Evolutionary conservation across 495 filamentous ascomycete species (phyloP), one percentile per base, ranked within the genome.

Genomic region (Hypoxylon fragiforme): DNA sequence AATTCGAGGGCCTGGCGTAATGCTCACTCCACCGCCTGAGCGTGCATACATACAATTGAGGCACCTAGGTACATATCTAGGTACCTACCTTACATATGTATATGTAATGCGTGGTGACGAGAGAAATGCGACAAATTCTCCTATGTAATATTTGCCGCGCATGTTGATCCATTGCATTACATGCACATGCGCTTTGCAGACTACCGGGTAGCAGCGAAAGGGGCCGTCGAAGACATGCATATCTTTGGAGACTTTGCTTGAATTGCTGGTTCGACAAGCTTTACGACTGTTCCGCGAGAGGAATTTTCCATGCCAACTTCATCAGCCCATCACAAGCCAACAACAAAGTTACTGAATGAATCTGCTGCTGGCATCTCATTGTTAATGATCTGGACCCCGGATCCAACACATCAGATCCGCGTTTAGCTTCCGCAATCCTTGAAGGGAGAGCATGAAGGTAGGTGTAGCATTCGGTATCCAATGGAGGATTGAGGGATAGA

Each of bases 11-110:
- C 32, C 20, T 45, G 40, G 44, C 50, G 32, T 11, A 31, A 22
- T 31, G 36, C 18, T 39, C 38, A 44, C 40, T 49, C 39, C 31
- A 41, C 37, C 19, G 51, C 47, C 51, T 42, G 51, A 56, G 57
- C 50, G 57, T 55, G 38, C 55, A 59, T 52, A 32, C 55, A 59
- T 52, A 38, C 15, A 26, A 9, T 32, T 30, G 7, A 7, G 12
- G 5, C 31, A 9, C 24, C 24, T n/a, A n/a, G n/a, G n/a, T n/a
- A 28, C 9, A 9, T 9, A 28, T 9, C 24, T 34, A 31, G 22
- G 44, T 30, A 38, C 20, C 12, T 6, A 28, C 8, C 28, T 18
- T 14, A 3, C 14, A 44, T 5, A 28, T 24, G 40, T 50, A 39
- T 34, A 43, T 13, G 52, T 41, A 34, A 26, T 43, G 26, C 54